A percentile compares a stretch with the other conserved stretches of the same genome.
These are phyloP conservation scores for Linderniella brevidens DNA, from an alignment of 257 asterid species.

Conservation along the genomic window DNA sequence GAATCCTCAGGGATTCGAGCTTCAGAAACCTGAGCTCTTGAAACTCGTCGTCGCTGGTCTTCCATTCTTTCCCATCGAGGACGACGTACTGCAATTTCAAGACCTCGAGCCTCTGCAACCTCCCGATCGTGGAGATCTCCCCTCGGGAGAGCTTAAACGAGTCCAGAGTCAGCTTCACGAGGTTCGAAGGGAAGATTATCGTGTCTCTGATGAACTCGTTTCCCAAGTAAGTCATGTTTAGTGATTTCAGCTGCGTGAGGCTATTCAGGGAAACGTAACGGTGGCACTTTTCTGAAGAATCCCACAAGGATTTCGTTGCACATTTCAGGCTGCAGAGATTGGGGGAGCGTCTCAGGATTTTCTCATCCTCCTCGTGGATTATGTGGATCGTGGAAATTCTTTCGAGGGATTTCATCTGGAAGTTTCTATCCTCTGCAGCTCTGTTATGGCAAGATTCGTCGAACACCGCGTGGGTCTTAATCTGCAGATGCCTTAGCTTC, in stretches of 20 bases:
- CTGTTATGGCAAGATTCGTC: not conserved
- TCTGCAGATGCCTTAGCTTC: too few species aligned
- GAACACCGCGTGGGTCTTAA: not conserved
- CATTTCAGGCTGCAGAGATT: slow-evolving; percentile 6
- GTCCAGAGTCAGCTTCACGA: slow-evolving; percentile 9
- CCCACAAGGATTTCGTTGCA: not conserved
- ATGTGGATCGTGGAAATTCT: too few species aligned
- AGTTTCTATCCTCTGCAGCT: too few species aligned
- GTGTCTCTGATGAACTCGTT: not conserved
- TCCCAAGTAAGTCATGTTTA: not conserved
- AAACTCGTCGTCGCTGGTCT: slow-evolving; percentile 5
- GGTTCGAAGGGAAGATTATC: slow-evolving; percentile 1
- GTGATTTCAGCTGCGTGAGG: not conserved
- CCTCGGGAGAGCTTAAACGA: not conserved
- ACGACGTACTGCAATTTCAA: slow-evolving; percentile 1
- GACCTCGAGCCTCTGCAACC: slow-evolving; percentile 7
- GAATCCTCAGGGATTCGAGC: slow-evolving; percentile 1
- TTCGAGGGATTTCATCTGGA: too few species aligned
- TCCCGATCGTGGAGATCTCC: slow-evolving; percentile 4
- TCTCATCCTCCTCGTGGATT: slow-evolving; percentile 2
- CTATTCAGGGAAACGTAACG: too few species aligned
- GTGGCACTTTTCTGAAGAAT: too few species aligned
- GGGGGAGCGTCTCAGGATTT: slow-evolving; percentile 5
- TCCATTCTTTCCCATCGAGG: slow-evolving; percentile 7
- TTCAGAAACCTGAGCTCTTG: slow-evolving; percentile 9